These are phyloP conservation scores for Rosellinia necatrix DNA, from an alignment of 2,329 filamentous ascomycete genomes.

Conservation along the genomic window DNA sequence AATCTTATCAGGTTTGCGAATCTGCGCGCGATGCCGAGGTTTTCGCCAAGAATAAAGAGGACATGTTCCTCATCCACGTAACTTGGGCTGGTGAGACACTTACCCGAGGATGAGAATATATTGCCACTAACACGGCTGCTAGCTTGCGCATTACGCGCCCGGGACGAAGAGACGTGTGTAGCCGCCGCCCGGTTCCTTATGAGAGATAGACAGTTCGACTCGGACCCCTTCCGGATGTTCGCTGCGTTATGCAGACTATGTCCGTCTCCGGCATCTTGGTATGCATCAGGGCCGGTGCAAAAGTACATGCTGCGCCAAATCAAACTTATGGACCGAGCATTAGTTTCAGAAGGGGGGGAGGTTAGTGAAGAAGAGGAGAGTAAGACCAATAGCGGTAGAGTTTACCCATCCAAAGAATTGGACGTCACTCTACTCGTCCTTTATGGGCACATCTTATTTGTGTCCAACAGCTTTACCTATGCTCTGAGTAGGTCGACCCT, in stretches of 20 bases:
- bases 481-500: slow-evolving; percentile 67
- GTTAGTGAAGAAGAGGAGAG: slow-evolving; percentile 45
- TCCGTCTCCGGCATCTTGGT: slow-evolving; percentile 74
- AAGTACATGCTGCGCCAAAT: slow-evolving; percentile 93
- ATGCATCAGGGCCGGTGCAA: slow-evolving; percentile 79
- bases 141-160: slow-evolving; percentile 81
- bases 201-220: slow-evolving; percentile 77
- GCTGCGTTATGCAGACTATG: slow-evolving; percentile 76
- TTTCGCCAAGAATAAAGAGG: slow-evolving; percentile 72
- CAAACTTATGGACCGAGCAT: slow-evolving; percentile 78
- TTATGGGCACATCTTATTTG: slow-evolving; percentile 88
- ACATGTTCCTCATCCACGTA: slow-evolving; percentile 74
- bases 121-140: slow-evolving; percentile 27
- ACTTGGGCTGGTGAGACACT: slow-evolving; percentile 69
- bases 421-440: slow-evolving; percentile 84
- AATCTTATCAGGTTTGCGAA: slow-evolving; percentile 80
- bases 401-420: slow-evolving; percentile 54
- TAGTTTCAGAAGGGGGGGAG: slow-evolving; percentile 51
- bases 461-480: slow-evolving; percentile 79
- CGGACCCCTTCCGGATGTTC: slow-evolving; percentile 84
- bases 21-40: slow-evolving; percentile 80
- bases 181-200: slow-evolving; percentile 82
- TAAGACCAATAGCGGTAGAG: slow-evolving; percentile 37
- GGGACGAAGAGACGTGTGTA: slow-evolving; percentile 76
- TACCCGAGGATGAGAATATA: neutral